Evolutionary conservation across 108 stramenopile genomes (phyloP).

Genomic region (Epipyxis sp.): DNA sequence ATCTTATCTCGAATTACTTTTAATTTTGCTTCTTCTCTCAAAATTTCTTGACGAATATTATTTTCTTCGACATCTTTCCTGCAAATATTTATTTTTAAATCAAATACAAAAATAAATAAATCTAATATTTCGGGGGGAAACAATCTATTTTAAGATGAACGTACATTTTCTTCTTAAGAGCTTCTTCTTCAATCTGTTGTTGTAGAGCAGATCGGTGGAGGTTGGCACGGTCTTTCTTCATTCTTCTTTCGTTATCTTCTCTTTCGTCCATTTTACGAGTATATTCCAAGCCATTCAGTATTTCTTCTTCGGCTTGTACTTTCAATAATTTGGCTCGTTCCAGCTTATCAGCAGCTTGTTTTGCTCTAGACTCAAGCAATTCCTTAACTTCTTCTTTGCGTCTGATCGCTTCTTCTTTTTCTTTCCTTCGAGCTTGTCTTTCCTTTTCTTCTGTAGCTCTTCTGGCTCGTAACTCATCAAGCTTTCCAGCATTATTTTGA

Average conservation of each 20-base stretch:
- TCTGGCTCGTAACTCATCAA: constrained; percentile 72
- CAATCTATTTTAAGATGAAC: too few species aligned
- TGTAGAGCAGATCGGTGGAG: constrained; percentile 51
- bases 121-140: too few species aligned
- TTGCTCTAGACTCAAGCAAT: constrained; percentile 43
- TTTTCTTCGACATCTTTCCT: constrained; percentile 48
- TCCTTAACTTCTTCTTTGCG: constrained; percentile 49
- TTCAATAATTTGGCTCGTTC: constrained; percentile 45
- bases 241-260: constrained; percentile 51
- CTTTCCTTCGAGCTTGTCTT: constrained; percentile 50
- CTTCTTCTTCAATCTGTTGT: constrained; percentile 65
- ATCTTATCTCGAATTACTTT: constrained; percentile 59
- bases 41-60: constrained; percentile 19
- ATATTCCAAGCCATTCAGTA: constrained; percentile 44
- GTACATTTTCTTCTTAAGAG: too few species aligned
- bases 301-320: constrained; percentile 56
- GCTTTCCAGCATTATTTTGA: constrained; percentile 70
- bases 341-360: constrained; percentile 59
- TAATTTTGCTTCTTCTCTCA: constrained; percentile 53
- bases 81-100: too few species aligned
- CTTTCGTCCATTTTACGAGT: constrained; percentile 57
- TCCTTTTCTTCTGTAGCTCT: constrained; percentile 68
- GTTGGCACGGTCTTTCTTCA: constrained; percentile 41
- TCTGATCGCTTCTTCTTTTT: constrained; percentile 60
- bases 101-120: too few species aligned